Evolutionary conservation across 805 yeast species (phyloP).

Genomic region (Ogataea paraovalis): DNA sequence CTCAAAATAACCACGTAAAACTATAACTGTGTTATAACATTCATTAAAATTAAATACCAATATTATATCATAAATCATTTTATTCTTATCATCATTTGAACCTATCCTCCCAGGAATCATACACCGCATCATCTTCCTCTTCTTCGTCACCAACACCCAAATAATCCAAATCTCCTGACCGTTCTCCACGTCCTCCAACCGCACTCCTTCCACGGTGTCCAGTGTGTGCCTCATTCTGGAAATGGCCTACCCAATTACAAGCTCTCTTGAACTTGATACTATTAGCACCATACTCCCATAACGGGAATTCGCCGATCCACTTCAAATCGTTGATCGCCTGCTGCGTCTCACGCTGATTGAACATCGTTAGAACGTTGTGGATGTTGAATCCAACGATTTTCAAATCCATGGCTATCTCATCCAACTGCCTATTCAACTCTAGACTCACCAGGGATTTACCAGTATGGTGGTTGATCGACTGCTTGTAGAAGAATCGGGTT

Average conservation of each 20-base stretch:
- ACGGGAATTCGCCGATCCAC: conserved; percentile 15
- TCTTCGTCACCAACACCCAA: background rate
- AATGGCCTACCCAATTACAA: conserved; percentile 16
- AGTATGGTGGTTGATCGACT: conserved; percentile 8
- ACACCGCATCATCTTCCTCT: background rate
- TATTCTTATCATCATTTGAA: background rate
- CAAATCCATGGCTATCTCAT: background rate
- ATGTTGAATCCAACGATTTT: conserved; percentile 5
- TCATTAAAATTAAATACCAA: no score
- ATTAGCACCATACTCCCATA: conserved; percentile 15
- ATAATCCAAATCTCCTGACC: background rate
- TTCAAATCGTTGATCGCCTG: conserved; percentile 9
- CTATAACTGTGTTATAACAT: no score
- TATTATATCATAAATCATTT: no score
- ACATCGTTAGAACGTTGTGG: conserved; percentile 13
- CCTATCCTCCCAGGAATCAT: background rate
- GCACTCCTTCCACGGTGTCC: no score
- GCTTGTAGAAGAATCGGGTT: conserved; percentile 16
- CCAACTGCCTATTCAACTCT: background rate
- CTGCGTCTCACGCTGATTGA: conserved; percentile 8
- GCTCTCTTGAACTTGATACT: conserved; percentile 14
- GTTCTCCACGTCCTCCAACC: no score
- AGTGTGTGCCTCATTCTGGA: no score
- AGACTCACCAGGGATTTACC: background rate
- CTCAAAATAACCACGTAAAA: no score